These are phyloP conservation scores for Jimgerdemannia lactiflua DNA, from an alignment of 192 early-diverging fungal species.

Conservation along the genomic window DNA sequence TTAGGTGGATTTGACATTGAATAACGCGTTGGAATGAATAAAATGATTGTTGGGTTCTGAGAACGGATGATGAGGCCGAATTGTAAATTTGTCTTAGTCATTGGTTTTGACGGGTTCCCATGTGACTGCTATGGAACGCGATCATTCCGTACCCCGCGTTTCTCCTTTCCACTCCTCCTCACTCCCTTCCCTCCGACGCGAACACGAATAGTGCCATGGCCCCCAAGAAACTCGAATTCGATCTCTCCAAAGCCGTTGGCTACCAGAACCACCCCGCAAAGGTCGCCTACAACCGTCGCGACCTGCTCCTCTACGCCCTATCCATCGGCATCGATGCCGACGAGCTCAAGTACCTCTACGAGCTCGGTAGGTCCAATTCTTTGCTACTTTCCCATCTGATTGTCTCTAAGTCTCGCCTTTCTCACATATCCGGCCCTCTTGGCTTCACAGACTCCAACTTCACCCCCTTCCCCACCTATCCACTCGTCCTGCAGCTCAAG, in stretches of 20 bases:
- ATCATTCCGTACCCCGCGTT: background rate
- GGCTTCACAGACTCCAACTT: constrained; percentile 49
- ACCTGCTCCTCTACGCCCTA: constrained; percentile 72
- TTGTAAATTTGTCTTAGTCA: too few relatives aligned
- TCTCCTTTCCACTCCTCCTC: background rate
- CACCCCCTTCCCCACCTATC: constrained; percentile 68
- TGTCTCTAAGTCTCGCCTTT: background rate
- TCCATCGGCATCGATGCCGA: constrained; percentile 55
- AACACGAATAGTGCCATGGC: background rate
- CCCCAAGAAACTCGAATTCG: background rate
- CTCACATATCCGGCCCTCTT: background rate
- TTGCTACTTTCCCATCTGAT: background rate
- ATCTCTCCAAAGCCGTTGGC: background rate
- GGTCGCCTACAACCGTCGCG: constrained; percentile 61
- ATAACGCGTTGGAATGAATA: too few relatives aligned
- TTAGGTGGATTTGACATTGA: too few relatives aligned
- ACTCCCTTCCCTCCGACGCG: background rate
- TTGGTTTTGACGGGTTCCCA: background rate
- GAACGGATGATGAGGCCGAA: too few relatives aligned
- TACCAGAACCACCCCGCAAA: constrained; percentile 3
- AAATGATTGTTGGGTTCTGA: too few relatives aligned
- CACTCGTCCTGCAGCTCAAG: constrained; percentile 63
- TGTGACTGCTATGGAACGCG: background rate
- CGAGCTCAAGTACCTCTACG: constrained; percentile 68
- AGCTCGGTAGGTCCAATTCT: constrained; percentile 33